phyloP scores from a whole-genome alignment of 1,284 basidiomycete species.

The Ganoderma boninense region DNA sequence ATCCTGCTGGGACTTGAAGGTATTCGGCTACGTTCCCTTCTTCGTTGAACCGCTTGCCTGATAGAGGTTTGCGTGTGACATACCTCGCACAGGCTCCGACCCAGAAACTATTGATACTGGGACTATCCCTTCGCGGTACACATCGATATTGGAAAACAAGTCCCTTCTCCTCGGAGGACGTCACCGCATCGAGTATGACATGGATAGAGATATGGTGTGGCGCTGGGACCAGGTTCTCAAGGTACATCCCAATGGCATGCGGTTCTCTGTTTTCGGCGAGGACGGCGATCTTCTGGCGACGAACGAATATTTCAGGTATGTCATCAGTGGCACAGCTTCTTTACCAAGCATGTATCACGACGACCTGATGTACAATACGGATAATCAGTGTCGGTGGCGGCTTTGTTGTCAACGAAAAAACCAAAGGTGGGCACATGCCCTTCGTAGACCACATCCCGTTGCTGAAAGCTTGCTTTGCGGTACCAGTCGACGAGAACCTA shows the following conservation, averaged over 20 bases:
- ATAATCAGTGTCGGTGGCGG: conserved; percentile 81
- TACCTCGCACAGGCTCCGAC: conserved; percentile 62
- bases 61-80: neutral
- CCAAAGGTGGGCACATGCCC: conserved; percentile 61
- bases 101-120: conserved; percentile 89
- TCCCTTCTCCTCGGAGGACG: conserved; percentile 76
- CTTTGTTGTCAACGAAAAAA: conserved; percentile 91
- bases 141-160: conserved; percentile 72
- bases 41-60: neutral
- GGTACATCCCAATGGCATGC: conserved; percentile 91
- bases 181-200: conserved; percentile 83
- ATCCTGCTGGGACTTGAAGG: conserved; percentile 92
- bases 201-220: conserved; percentile 93
- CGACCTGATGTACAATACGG: neutral
- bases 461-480: conserved; percentile 13
- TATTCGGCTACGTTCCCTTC: conserved; percentile 22
- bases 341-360: neutral
- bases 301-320: conserved; percentile 89
- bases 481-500: conserved; percentile 87
- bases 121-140: conserved; percentile 79
- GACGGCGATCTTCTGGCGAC: conserved; percentile 90
- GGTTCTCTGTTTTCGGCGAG: conserved; percentile 86
- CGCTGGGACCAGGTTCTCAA: conserved; percentile 84
- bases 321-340: neutral
- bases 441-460: neutral